Evolutionary conservation across 129 eudicot species (phyloP).

Genomic region (Calendula officinalis): DNA sequence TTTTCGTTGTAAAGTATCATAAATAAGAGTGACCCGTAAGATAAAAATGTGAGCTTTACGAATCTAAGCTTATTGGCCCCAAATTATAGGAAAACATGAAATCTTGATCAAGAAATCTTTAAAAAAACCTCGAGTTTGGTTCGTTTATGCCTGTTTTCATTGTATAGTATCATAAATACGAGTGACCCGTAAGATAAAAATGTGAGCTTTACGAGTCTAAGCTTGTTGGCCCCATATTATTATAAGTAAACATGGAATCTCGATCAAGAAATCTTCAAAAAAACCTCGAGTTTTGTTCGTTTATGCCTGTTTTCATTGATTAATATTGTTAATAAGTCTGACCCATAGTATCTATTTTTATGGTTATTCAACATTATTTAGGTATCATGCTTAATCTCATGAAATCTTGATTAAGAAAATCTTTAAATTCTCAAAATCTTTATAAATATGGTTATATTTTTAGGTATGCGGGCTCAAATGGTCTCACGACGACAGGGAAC

Average conservation of each 20-base stretch:
- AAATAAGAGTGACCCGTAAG: background rate
- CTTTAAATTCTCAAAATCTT: no score
- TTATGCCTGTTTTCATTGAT: background rate
- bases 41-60: background rate
- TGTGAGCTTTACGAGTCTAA: background rate
- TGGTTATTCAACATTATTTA: no score
- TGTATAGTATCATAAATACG: background rate
- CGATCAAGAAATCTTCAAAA: background rate
- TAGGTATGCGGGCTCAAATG: slow-evolving; percentile 98
- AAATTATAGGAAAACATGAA: no score
- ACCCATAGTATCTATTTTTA: background rate
- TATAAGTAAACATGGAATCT: background rate
- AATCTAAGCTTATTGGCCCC: background rate
- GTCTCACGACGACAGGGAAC: slow-evolving; percentile 99
- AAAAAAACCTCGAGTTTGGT: no score
- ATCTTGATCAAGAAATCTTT: background rate
- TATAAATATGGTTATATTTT: background rate
- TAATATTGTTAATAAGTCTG: background rate
- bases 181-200: background rate
- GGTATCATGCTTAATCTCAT: no score
- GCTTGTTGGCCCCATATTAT: no score
- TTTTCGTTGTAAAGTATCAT: background rate
- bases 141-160: background rate
- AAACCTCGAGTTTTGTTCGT: no score
- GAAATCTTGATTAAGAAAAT: no score